Base-by-base conservation (phyloP, 2,329 filamentous ascomycete species). In the Aspergillus fumigatus region DNA sequence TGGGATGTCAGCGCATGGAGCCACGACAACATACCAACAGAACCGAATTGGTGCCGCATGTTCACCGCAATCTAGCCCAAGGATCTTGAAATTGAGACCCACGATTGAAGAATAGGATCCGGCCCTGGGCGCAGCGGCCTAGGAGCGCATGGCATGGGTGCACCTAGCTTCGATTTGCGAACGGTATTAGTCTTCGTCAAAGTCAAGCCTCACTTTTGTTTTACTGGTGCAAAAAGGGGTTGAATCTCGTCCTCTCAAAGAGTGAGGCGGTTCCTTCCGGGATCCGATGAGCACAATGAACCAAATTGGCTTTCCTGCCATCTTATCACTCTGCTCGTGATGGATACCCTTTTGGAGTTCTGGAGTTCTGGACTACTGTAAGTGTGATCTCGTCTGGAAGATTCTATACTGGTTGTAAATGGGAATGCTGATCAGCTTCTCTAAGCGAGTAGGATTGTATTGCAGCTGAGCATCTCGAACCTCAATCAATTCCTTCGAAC, bases 261-360 rank as follows among this genome's bases (percentile, higher is more conserved):
- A 72, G 70, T 72, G 70, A 72, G 70, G 70, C 70, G 69, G 58
- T 56, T 59, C 64, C 64, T 53, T 53, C 60, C 62, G 62, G 61
- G 59, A 61, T 64, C 63, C 58, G 59, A 64, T 56, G 60, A 61
- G 48, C 57, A 55, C 59, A 63, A 41, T 53, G 62, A 48, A 45
- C 52, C 51, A 57, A 53, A 57, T 41, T 55, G 50, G 38, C 54
- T 52, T 56, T 50, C 41, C 56, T 54, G 51, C 43, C 50, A 27
- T 21, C 51, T 50, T 49, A 49, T 52, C 55, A 51, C 50, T 57
- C 56, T 50, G 21, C 52, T 49, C 53, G 48, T 51, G 57, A 53
- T 53, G 38, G 58, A 43, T 50, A 53, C 51, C 45, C 54, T 52
- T 19, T 47, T 52, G 53, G 21, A 23, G 21, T 23, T 23, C 21